phyloP scores from a whole-genome alignment of 2,329 filamentous ascomycete genomes.

The Trichoderma sp. region DNA sequence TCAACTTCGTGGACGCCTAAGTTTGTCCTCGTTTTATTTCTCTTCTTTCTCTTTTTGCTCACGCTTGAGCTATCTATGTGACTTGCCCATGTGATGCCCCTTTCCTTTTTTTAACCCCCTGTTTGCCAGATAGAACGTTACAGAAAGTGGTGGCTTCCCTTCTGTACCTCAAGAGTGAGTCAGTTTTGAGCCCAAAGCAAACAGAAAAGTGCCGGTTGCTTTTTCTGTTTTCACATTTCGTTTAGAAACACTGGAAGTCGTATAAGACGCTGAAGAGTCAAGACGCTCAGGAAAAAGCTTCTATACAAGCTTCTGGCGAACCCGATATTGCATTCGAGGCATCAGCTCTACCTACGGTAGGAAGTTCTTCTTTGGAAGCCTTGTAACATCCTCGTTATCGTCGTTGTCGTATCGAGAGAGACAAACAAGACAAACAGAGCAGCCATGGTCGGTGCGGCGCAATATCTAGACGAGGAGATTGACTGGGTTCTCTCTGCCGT shows the following conservation, averaged over 20 bases:
- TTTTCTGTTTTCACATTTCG: not conserved
- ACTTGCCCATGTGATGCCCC: not conserved
- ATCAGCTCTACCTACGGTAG: not conserved
- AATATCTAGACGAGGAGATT: slow-evolving; percentile 40
- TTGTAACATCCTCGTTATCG: not conserved
- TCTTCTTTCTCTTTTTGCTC: not conserved
- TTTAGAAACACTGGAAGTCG: not conserved
- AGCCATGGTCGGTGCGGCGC: slow-evolving; percentile 38
- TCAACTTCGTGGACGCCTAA: not conserved
- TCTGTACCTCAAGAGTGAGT: not conserved
- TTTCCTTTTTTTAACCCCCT: not conserved
- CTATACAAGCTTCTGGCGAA: not conserved
- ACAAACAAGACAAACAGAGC: not conserved
- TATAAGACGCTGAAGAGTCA: not conserved
- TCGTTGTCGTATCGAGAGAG: not conserved
- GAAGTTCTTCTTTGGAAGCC: not conserved
- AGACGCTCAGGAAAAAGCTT: not conserved
- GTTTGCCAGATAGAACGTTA: not conserved
- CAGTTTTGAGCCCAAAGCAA: not conserved
- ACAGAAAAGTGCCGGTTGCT: not conserved
- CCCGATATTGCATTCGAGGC: not conserved
- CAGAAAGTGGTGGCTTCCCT: not conserved
- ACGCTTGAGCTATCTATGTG: not conserved
- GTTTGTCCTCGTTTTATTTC: not conserved
- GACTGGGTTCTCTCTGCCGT: slow-evolving; percentile 36